Percentiles rank a stretch among this genome's conserved stretches.
phyloP scores from a whole-genome alignment of 345 rosid genomes.

The Melastoma malabathricum region DNA sequence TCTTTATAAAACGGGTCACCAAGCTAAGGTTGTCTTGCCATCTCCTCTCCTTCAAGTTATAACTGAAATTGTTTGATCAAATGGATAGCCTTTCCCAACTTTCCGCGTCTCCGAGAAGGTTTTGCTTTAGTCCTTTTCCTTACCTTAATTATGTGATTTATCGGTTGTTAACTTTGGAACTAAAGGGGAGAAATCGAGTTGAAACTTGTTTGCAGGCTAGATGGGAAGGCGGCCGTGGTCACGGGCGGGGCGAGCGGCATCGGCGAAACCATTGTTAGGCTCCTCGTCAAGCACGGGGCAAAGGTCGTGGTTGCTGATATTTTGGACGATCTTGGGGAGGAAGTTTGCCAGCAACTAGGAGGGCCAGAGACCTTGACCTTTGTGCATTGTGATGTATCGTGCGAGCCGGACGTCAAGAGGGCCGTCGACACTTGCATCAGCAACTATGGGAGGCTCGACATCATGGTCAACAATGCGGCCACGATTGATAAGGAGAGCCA shows the following conservation, averaged over 20 bases:
- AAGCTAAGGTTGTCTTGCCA: too few species aligned
- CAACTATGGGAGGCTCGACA: conserved; percentile 10
- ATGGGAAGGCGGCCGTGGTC: conserved; percentile 10
- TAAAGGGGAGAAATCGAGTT: too few species aligned
- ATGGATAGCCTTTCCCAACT: too few species aligned
- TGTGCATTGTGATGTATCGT: conserved; percentile 12
- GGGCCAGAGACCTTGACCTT: neutral
- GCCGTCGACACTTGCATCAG: neutral
- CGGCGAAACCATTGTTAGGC: conserved; percentile 9
- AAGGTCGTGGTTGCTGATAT: conserved; percentile 11
- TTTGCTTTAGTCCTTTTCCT: too few species aligned
- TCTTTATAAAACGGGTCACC: too few species aligned
- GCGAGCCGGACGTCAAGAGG: conserved; percentile 7
- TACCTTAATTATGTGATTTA: too few species aligned
- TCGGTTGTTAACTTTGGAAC: too few species aligned
- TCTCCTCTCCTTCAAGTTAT: too few species aligned
- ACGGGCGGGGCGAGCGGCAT: conserved; percentile 17
- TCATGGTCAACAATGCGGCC: conserved; percentile 10
- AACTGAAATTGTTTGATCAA: too few species aligned
- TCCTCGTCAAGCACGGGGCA: conserved; percentile 11
- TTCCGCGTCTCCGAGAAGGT: too few species aligned
- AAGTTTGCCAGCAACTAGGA: conserved; percentile 4
- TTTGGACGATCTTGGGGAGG: conserved; percentile 9
- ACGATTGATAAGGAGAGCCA: neutral
- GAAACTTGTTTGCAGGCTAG: conserved; percentile 8